phyloP scores from a whole-genome alignment of 139 green algal species.

The Chlamydomonas applanata region DNA sequence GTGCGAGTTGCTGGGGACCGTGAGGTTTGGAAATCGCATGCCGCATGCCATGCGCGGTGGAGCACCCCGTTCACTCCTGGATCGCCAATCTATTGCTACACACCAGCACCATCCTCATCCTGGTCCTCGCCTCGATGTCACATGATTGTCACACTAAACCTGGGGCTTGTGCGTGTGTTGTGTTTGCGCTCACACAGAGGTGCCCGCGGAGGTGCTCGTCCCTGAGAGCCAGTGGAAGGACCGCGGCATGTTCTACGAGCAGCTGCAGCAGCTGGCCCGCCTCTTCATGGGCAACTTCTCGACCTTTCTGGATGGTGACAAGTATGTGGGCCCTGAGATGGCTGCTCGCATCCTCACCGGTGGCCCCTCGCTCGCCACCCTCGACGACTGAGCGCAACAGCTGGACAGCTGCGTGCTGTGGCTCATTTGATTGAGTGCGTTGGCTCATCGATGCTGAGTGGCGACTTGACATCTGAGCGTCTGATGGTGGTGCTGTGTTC shows the following conservation, averaged over 20 bases:
- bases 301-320: conserved; percentile 26
- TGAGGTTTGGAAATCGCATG: background rate
- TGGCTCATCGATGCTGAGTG: no score
- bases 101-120: background rate
- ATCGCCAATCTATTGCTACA: background rate
- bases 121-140: background rate
- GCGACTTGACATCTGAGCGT: no score
- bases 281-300: conserved; percentile 11
- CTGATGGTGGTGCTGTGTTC: no score
- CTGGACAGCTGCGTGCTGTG: no score
- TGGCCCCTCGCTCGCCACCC: conserved; percentile 22
- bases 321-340: conserved; percentile 50
- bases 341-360: conserved; percentile 40
- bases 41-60: background rate
- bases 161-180: no score
- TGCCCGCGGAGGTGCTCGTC: conserved; percentile 76
- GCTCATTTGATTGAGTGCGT: no score
- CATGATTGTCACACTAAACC: conserved; percentile 47
- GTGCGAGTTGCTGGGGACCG: background rate
- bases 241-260: conserved; percentile 60
- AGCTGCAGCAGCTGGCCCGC: conserved; percentile 56
- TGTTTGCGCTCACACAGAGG: conserved; percentile 50
- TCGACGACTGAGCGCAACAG: no score
- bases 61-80: background rate
- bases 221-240: conserved; percentile 64